phyloP scores from a whole-genome alignment of 805 yeast genomes.

The Candida xiaguanensis region DNA sequence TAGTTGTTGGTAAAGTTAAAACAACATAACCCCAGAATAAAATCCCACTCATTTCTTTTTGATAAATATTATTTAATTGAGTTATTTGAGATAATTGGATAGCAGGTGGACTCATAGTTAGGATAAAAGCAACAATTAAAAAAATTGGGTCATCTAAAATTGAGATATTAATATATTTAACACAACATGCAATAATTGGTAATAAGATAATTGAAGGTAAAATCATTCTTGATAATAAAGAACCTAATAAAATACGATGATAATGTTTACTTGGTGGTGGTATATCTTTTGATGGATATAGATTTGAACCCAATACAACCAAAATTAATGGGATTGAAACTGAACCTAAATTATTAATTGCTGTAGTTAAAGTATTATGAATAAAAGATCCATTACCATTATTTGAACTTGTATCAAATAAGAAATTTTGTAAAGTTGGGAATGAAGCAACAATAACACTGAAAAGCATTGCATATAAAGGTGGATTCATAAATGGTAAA shows the following conservation, averaged over 20 bases:
- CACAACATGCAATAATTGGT: constrained; percentile 63
- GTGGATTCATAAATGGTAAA: constrained; percentile 68
- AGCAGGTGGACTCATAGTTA: constrained; percentile 80
- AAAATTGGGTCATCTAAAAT: constrained; percentile 81
- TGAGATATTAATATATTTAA: constrained; percentile 60
- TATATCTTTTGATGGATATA: constrained; percentile 63
- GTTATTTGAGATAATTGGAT: constrained; percentile 80
- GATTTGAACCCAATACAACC: constrained; percentile 74
- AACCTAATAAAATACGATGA: constrained; percentile 60
- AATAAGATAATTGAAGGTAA: constrained; percentile 65
- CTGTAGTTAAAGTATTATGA: constrained; percentile 60
- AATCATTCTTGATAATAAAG: constrained; percentile 74
- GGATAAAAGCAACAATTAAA: constrained; percentile 67
- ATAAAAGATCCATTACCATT: constrained; percentile 45
- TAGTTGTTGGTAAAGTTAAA: constrained; percentile 72
- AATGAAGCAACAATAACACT: constrained; percentile 68
- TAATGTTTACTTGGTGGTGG: constrained; percentile 66
- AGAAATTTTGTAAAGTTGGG: constrained; percentile 51
- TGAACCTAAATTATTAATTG: constrained; percentile 63
- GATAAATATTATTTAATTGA: constrained; percentile 70
- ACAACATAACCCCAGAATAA: constrained; percentile 80
- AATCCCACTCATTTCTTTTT: constrained; percentile 79
- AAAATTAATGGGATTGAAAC: constrained; percentile 77
- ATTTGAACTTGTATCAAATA: constrained; percentile 40
- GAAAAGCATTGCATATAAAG: constrained; percentile 70